These are phyloP conservation scores for Lachancea fermentati DNA, from an alignment of 805 yeast genomes.

Conservation along the genomic window DNA sequence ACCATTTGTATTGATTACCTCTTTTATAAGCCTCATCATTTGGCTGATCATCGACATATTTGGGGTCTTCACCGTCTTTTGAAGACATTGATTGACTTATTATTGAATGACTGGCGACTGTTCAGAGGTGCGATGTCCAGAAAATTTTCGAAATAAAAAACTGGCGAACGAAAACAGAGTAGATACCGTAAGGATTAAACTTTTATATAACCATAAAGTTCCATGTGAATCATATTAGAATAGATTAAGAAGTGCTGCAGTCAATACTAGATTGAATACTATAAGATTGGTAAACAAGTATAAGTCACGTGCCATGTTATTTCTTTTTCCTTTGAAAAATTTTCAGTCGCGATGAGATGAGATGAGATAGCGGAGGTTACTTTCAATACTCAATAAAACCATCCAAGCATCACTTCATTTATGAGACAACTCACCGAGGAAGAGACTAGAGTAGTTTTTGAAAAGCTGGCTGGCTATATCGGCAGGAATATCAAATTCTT, in stretches of 20 bases:
- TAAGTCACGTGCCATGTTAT: neutral
- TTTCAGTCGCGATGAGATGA: conserved; percentile 19
- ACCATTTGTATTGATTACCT: conserved; percentile 36
- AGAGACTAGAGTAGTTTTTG: conserved; percentile 93
- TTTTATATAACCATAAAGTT: too few relatives aligned
- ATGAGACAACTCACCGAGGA: conserved; percentile 97
- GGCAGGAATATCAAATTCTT: conserved; percentile 91
- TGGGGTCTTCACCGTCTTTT: conserved; percentile 22
- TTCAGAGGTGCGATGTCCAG: conserved; percentile 1
- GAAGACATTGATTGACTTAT: conserved; percentile 2
- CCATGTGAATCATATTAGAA: too few relatives aligned
- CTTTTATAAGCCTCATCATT: conserved; percentile 38
- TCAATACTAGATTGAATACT: too few relatives aligned
- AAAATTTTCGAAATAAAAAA: too few relatives aligned
- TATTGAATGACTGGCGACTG: neutral
- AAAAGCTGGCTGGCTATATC: conserved; percentile 90
- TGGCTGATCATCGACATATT: conserved; percentile 33
- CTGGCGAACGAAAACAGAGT: too few relatives aligned
- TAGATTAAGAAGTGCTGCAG: too few relatives aligned
- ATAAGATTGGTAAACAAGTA: too few relatives aligned
- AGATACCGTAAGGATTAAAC: too few relatives aligned
- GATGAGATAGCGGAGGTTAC: conserved; percentile 4
- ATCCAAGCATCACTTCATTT: conserved; percentile 2
- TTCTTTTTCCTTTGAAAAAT: conserved; percentile 1
- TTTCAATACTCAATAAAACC: neutral